Evolutionary conservation across 345 rosid species (phyloP).

Genomic region (Cardamine resedifolia): DNA sequence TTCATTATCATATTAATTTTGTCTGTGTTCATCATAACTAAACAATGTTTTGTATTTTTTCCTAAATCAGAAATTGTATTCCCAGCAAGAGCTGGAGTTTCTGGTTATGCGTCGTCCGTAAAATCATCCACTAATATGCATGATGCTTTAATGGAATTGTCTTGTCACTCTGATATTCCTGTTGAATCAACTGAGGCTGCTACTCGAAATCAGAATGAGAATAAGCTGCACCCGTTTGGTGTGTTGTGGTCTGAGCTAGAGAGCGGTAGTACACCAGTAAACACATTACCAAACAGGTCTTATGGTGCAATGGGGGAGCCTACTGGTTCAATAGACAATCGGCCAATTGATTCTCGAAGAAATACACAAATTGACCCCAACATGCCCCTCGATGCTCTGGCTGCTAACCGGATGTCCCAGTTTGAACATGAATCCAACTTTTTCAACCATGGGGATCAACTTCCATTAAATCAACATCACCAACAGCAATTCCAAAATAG

Average conservation of each 20-base stretch:
- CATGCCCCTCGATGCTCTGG: conserved; percentile 35
- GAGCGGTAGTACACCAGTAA: conserved; percentile 37
- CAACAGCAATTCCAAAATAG: conserved; percentile 42
- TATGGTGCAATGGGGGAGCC: conserved; percentile 36
- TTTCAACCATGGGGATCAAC: conserved; percentile 42
- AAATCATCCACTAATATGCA: conserved; percentile 34
- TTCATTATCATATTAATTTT: neutral
- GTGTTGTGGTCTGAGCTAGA: conserved; percentile 61
- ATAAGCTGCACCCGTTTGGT: conserved; percentile 62
- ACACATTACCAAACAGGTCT: conserved; percentile 41
- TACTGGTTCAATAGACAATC: conserved; percentile 37
- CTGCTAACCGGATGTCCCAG: conserved; percentile 39
- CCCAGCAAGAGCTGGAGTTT: conserved; percentile 51
- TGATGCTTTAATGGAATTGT: conserved; percentile 29
- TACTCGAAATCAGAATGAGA: conserved; percentile 41
- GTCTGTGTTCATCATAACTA: conserved; percentile 13
- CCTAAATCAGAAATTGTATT: conserved; percentile 48
- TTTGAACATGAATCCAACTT: conserved; percentile 38
- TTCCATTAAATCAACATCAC: conserved; percentile 37
- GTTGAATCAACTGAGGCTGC: conserved; percentile 39
- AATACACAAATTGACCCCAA: conserved; percentile 29
- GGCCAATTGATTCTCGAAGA: conserved; percentile 42
- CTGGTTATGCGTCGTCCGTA: conserved; percentile 26
- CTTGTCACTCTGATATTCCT: conserved; percentile 35
- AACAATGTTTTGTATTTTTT: conserved; percentile 3